Base-by-base conservation (phyloP, 139 green algal genomes). In the Picochlorum sp. region DNA sequence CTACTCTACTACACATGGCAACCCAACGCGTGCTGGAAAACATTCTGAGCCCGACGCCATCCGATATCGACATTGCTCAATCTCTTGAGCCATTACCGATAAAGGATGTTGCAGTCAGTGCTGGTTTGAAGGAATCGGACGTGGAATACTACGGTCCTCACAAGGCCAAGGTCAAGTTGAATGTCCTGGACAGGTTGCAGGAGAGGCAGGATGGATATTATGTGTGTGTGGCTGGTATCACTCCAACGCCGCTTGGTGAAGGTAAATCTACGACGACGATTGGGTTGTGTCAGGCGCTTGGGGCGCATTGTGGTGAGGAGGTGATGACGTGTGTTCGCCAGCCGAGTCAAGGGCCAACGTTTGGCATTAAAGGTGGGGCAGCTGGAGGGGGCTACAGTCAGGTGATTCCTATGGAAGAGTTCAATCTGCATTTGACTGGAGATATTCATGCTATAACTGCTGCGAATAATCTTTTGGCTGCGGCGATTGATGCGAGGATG, bases 241-340 rank as follows among this genome's bases (percentile, higher is more conserved):
- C 86, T 1, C 94, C 94, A n/a, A 99, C 94, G 5, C 94, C 94
- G 0, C 77, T 99, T 62, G 77, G 87, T 4, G 87, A 93, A 64
- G 94, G 94, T 67, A 99, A 99, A 78, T 90, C 77, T 64, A 98
- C 94, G 16, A 98, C 92, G 13, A 99, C 94, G 5, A 88, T 99
- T 4, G 94, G 94, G 0, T 67, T 98, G n/a, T 93, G 85, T 68
- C 94, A 99, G 79, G 90, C 93, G 4, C 75, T 99, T 37, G 91
- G 91, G 2, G 91, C 89, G 7, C 87, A 97, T 70, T 81, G 95
- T 5, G 69, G 80, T 16, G 78, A 86, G 56, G 86, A 89, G 61
- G 85, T 92, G 9, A 59, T 98, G 3, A 90, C 90, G 4, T 97
- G 89, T 75, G 82, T 99, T 41, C 77, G 94, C 10, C 94, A 99